Conservation (phyloP, 306 rosid species). For the Ziziphus jujuba region DNA sequence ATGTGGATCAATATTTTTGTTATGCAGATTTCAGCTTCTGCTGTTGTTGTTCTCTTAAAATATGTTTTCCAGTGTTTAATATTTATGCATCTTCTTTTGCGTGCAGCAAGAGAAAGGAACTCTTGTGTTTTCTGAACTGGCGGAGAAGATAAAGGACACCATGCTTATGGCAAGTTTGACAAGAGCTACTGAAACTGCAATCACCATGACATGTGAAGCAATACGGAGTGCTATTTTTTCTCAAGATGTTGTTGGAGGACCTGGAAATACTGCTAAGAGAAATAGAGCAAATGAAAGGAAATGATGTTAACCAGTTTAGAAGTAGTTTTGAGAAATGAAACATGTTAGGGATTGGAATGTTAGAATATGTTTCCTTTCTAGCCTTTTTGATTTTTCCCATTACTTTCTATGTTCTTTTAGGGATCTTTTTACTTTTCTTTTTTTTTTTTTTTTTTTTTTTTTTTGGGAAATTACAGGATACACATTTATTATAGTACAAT, state of each 20-base stretch:
- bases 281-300: constrained; percentile 29
- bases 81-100: not conserved
- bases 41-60: not conserved
- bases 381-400: no score
- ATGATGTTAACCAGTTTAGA: not conserved
- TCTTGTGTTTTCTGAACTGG: constrained; percentile 28
- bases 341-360: no score
- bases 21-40: not conserved
- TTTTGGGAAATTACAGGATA: no score
- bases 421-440: no score
- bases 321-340: not conserved
- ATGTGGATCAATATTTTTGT: not conserved
- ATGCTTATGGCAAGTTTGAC: constrained; percentile 37
- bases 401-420: no score
- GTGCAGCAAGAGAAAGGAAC: constrained; percentile 59
- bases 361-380: no score
- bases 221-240: constrained; percentile 22
- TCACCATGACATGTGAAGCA: constrained; percentile 39
- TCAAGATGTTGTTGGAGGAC: not conserved
- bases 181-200: constrained; percentile 51
- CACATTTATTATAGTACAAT: no score
- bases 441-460: no score
- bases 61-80: not conserved
- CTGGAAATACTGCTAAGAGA: constrained; percentile 34
- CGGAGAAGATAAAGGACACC: constrained; percentile 58